Evolutionary conservation across 441 rosid genomes (phyloP).

Genomic region (Iberis amara): DNA sequence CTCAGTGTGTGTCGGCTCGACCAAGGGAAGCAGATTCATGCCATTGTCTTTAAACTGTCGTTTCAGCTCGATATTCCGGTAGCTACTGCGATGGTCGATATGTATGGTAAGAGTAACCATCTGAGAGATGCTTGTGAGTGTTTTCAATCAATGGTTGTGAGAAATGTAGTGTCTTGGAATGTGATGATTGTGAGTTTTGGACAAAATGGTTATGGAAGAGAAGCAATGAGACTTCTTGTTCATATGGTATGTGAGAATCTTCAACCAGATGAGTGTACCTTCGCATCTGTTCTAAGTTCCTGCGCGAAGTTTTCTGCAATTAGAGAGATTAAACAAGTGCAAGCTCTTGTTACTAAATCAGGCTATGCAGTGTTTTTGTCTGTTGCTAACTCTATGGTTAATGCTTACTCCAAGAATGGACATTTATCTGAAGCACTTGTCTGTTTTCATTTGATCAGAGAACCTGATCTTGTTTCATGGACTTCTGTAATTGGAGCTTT

Average conservation of each 20-base stretch:
- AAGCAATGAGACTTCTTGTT: conserved; percentile 46
- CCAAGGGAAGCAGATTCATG: conserved; percentile 54
- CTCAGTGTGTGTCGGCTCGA: conserved; percentile 39
- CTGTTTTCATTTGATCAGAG: conserved; percentile 38
- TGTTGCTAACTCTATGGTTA: conserved; percentile 47
- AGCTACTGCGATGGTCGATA: conserved; percentile 49
- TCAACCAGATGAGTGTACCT: conserved; percentile 49
- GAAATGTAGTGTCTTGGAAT: conserved; percentile 65
- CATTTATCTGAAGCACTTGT: conserved; percentile 38
- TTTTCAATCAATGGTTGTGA: conserved; percentile 47
- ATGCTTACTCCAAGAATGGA: conserved; percentile 54
- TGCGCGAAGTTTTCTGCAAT: conserved; percentile 35
- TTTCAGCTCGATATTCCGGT: conserved; percentile 47
- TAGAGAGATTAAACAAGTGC: conserved; percentile 46
- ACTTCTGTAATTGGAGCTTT: conserved; percentile 52
- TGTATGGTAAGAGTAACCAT: conserved; percentile 46
- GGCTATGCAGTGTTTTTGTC: conserved; percentile 39
- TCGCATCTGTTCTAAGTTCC: conserved; percentile 53
- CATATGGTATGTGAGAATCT: conserved; percentile 39
- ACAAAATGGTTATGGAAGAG: conserved; percentile 39
- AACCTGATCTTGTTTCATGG: conserved; percentile 57
- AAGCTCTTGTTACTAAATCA: conserved; percentile 39
- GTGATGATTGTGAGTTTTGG: conserved; percentile 61
- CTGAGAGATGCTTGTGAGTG: conserved; percentile 40
- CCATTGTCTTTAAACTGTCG: conserved; percentile 37